Evolutionary conservation across 495 filamentous ascomycete genomes (phyloP).

Genomic region (Daldinia childiae): DNA sequence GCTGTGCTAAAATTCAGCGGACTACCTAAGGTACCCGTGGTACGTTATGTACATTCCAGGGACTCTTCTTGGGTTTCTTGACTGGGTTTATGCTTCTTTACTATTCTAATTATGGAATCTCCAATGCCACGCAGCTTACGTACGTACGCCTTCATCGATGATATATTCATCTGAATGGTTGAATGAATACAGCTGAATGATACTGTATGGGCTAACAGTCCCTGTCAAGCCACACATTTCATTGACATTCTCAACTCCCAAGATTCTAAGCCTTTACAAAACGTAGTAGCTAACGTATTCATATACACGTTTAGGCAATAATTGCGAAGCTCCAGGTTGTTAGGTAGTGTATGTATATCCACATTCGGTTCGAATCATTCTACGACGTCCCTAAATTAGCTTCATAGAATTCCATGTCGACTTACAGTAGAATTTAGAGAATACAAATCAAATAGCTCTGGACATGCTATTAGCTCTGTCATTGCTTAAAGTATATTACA

Average conservation of each 20-base stretch:
- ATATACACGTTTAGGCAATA: neutral
- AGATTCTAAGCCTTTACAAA: no score
- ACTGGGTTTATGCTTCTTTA: no score
- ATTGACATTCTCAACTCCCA: neutral
- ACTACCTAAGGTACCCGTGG: conserved; percentile 7
- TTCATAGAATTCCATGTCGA: neutral
- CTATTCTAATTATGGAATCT: neutral
- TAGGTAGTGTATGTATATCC: neutral
- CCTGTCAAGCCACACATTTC: neutral
- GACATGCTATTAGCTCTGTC: conserved; percentile 22
- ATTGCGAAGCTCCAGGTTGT: neutral
- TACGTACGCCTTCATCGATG: neutral
- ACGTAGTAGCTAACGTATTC: neutral
- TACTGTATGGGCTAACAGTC: neutral
- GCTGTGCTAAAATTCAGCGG: conserved; percentile 7
- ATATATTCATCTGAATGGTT: neutral
- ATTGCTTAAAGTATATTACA: conserved; percentile 10
- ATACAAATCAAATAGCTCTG: neutral
- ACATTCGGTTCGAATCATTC: neutral
- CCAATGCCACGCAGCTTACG: conserved; percentile 1
- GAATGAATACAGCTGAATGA: neutral
- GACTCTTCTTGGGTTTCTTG: neutral
- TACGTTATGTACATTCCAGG: conserved; percentile 1
- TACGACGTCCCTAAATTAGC: neutral
- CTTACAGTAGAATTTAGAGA: conserved; percentile 12